Conservation (phyloP, 2,329 filamentous ascomycete species). For the Scedosporium minutisporum region DNA sequence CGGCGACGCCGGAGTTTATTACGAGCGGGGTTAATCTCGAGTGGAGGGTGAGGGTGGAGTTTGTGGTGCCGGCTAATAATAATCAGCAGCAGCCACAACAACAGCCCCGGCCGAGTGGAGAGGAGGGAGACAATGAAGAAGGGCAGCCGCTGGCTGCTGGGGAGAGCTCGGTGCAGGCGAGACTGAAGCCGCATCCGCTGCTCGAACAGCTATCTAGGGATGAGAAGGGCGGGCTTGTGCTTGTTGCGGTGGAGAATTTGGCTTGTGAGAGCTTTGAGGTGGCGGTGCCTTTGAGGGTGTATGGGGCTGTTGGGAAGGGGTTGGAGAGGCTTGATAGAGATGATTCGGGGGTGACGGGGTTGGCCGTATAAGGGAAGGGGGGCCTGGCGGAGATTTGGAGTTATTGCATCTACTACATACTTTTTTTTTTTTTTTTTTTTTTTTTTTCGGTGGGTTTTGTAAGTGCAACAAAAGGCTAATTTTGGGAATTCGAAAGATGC, state of each 20-base stretch:
- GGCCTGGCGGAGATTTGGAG: too few relatives aligned
- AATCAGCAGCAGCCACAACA: slow-evolving; percentile 12
- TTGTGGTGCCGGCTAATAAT: slow-evolving; percentile 63
- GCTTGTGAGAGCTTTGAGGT: slow-evolving; percentile 88
- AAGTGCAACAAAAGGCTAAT: neutral
- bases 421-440: too few relatives aligned
- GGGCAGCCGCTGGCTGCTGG: neutral
- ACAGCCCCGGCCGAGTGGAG: slow-evolving; percentile 12
- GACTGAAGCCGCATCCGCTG: slow-evolving; percentile 36
- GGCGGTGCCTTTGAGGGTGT: slow-evolving; percentile 73
- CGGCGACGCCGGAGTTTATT: slow-evolving; percentile 81
- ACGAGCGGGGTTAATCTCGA: slow-evolving; percentile 80
- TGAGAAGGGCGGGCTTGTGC: slow-evolving; percentile 62
- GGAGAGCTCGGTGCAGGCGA: slow-evolving; percentile 11
- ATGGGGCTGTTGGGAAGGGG: slow-evolving; percentile 52
- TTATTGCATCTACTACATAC: too few relatives aligned
- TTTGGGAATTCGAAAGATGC: neutral
- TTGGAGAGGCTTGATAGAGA: slow-evolving; percentile 45
- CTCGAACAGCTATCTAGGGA: slow-evolving; percentile 72
- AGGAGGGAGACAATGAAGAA: neutral
- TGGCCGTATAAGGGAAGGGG: neutral
- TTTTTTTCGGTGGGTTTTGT: too few relatives aligned
- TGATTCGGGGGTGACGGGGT: slow-evolving; percentile 26
- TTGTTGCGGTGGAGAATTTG: slow-evolving; percentile 69
- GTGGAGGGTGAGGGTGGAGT: slow-evolving; percentile 87